Evolutionary conservation across 345 rosid species (phyloP), one percentile per base, ranked within the genome.

Genomic region (Cochlearia excelsa): DNA sequence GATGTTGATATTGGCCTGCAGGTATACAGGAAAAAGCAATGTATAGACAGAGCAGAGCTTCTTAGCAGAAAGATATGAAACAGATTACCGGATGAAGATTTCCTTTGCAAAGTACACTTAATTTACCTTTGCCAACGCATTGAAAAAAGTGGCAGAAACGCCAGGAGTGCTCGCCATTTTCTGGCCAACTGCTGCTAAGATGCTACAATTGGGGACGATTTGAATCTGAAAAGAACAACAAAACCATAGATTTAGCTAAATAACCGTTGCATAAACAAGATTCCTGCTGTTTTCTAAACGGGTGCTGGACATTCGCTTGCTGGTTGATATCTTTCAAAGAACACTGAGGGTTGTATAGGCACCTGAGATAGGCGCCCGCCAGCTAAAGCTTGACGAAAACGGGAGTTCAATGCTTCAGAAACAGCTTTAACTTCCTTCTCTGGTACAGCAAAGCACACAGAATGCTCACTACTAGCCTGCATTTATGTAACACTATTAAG

Each of bases 341-440:
- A 39, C 4, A 67, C 39, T 52, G 51, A 54, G 26, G 40, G 31
- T n/a, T 45, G 9, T 16, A 16, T 16, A 69, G 61, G 48, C 62
- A 87, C 97, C 99, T 87, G 89, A 27, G 99, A 94, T 74, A 94
- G 90, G 50, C 99, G 96, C 42, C 99, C 97, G 70, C 92, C 97
- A 53, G 79, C 75, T 69, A 94, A 73, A 58, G 99, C 99, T 77
- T 84, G 83, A 50, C 75, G 75, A 77, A 94, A 94, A 59, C 86
- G 85, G 40, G 88, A 86, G 44, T 83, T 66, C 58, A 94, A 71
- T 55, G 97, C 97, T 67, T 90, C 90, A 0, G 92, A 88, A 46
- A 94, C 97, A 26, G 96, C 95, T 28, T 80, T 73, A 29, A 94
- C 99, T 77, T 94, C 99, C 70, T 81, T 94, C 71, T 94, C 99